Base-by-base conservation (phyloP, 2,329 filamentous ascomycete species). In the Alternaria arbusti region DNA sequence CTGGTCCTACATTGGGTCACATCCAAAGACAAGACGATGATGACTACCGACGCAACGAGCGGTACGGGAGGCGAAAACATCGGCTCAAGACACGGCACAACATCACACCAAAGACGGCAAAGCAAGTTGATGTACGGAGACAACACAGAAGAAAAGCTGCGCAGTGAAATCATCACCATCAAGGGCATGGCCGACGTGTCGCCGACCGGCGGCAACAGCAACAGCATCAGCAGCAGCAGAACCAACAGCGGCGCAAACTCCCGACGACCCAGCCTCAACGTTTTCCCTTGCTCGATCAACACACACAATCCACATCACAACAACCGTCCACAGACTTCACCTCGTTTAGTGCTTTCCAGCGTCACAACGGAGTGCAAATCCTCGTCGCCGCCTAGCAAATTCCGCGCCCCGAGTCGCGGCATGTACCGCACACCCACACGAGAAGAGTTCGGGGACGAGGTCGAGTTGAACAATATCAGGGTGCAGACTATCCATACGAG, bases 1-100 rank as follows among this genome's bases (percentile, higher is more conserved):
- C 70, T 88, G 4, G 85, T 90, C n/a, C 83, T 90, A 45, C 87
- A 89, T 67, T 90, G 87, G 87, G 84, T 88, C 45, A 83, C 83
- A 6, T 78, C 78, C 13, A 79, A 69, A 6, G 66, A 57, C 59
- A 64, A 46, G 51, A 56, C 8, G 20, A 28, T 1, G 15, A 47
- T 22, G 40, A 56, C 60, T 32, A 56, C 22, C 36, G 13, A 12
- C 15, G 25, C 51, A 46, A 36, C 52, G 49, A 46, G 50, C 30
- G n/a, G 36, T 44, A 15, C 8, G 13, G 25, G 44, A 23, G 12
- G 15, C 30, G 26, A 12, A 3, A 30, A 12, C 6, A 49, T 36
- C 5, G 23, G 25, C 13, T 30, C 52, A 64, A 26, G 17, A 22
- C 15, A 45, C 47, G 36, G 10, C 9, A 25, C 52, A 54, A 44